phyloP scores from a whole-genome alignment of 1,284 basidiomycete genomes.

The Ceratobasidium sp. region DNA sequence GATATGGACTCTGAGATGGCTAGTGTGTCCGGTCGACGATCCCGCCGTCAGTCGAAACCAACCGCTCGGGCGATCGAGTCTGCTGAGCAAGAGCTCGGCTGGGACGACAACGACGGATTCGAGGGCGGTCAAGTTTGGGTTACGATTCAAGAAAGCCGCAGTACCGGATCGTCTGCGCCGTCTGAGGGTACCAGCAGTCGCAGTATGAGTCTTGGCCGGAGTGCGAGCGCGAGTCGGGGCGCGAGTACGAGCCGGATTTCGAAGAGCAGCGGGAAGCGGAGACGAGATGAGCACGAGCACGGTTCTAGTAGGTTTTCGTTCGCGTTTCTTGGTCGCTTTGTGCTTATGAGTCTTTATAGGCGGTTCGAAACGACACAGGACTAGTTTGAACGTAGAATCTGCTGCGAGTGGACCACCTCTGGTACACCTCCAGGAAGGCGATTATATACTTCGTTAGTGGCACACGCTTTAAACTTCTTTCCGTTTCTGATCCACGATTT shows the following conservation, averaged over 20 bases:
- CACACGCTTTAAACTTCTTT: background rate
- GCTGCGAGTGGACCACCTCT: background rate
- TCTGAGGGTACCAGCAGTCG: background rate
- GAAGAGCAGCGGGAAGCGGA: background rate
- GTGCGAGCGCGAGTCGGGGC: background rate
- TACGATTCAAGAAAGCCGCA: background rate
- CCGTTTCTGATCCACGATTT: background rate
- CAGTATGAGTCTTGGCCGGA: background rate
- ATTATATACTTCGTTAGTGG: slow-evolving; percentile 28
- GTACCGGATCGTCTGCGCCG: background rate
- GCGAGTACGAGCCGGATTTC: too few species aligned
- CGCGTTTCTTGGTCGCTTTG: background rate
- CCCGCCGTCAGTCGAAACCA: slow-evolving; percentile 5
- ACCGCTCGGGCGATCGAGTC: slow-evolving; percentile 1
- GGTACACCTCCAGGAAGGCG: slow-evolving; percentile 19
- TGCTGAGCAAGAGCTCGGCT: slow-evolving; percentile 5
- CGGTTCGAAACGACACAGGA: background rate
- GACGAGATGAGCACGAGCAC: background rate
- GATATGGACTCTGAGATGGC: slow-evolving; percentile 1
- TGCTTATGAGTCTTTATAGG: background rate
- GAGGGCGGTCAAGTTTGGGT: too few species aligned
- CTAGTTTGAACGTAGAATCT: background rate
- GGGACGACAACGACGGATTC: background rate
- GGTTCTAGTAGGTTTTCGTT: background rate
- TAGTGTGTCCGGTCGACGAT: background rate